Conservation (phyloP, 1,284 basidiomycete genomes). For the Sanghuangporus weigelae region DNA sequence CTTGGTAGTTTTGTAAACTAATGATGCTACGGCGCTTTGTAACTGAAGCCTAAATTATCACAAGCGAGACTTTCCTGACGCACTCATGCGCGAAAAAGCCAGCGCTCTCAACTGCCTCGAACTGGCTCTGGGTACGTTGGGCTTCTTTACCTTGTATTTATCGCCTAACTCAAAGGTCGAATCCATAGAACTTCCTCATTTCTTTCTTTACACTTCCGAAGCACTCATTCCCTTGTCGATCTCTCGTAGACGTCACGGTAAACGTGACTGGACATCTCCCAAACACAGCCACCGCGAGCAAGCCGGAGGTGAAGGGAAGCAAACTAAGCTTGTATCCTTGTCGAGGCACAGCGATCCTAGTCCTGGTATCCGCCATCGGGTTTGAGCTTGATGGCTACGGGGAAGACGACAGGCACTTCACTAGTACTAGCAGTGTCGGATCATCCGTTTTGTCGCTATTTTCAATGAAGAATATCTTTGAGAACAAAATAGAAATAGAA, state of each 20-base stretch:
- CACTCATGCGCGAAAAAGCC: constrained; percentile 73
- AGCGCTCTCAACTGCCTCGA: constrained; percentile 61
- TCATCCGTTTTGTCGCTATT: background rate
- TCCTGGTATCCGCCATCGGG: background rate
- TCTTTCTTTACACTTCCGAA: constrained; percentile 77
- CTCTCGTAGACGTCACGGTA: constrained; percentile 47
- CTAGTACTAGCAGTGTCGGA: background rate
- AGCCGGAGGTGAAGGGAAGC: constrained; percentile 29
- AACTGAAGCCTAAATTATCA: constrained; percentile 67
- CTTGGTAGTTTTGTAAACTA: constrained; percentile 50
- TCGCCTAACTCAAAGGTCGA: background rate
- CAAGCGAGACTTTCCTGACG: constrained; percentile 74
- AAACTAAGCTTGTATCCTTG: background rate
- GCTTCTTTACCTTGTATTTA: background rate
- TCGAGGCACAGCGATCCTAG: background rate
- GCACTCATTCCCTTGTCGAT: constrained; percentile 47
- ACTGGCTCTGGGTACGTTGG: constrained; percentile 48
- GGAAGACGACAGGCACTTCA: background rate
- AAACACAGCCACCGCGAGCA: constrained; percentile 40
- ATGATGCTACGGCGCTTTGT: background rate
- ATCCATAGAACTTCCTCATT: constrained; percentile 58
- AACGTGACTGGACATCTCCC: constrained; percentile 52
- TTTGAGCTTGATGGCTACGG: background rate
- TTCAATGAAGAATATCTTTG: too few relatives aligned
- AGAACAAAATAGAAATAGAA: too few relatives aligned